Percentiles rank a stretch among this genome's conserved stretches.
Evolutionary conservation across 169 alveolate species (phyloP).

Genomic region (Prorocentrum cordatum): DNA sequence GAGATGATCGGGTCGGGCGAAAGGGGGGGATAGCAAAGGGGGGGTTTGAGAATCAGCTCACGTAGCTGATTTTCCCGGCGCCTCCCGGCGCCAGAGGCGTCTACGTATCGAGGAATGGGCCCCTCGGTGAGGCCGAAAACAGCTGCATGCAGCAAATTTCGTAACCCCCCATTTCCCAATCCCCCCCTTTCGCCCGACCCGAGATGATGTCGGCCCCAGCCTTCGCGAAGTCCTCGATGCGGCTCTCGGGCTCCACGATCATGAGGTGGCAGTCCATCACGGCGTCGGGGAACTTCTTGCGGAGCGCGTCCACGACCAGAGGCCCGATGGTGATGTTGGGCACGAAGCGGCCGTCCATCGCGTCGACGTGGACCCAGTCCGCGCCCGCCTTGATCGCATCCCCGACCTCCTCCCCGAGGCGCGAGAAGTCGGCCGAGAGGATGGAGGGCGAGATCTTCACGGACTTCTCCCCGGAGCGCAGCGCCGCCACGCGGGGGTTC

Average conservation of each 20-base stretch:
- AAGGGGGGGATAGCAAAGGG: too few species aligned
- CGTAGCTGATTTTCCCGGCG: too few species aligned
- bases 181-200: too few species aligned
- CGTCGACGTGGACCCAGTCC: conserved; percentile 69
- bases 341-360: conserved; percentile 70
- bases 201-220: conserved; percentile 69
- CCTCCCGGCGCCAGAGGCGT: too few species aligned
- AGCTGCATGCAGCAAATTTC: too few species aligned
- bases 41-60: too few species aligned
- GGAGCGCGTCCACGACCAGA: conserved; percentile 26
- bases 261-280: conserved; percentile 58
- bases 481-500: too few species aligned
- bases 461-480: background rate
- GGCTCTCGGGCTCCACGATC: conserved; percentile 69
- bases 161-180: too few species aligned
- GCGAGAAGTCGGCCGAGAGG: conserved; percentile 59
- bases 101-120: too few species aligned
- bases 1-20: too few species aligned
- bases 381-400: conserved; percentile 58
- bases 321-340: conserved; percentile 70
- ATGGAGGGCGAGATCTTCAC: conserved; percentile 32
- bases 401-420: conserved; percentile 46
- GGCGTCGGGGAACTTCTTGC: background rate
- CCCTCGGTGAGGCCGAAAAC: too few species aligned
- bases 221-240: conserved; percentile 57